phyloP scores from a whole-genome alignment of 306 rosid species.

The Prunus mira region DNA sequence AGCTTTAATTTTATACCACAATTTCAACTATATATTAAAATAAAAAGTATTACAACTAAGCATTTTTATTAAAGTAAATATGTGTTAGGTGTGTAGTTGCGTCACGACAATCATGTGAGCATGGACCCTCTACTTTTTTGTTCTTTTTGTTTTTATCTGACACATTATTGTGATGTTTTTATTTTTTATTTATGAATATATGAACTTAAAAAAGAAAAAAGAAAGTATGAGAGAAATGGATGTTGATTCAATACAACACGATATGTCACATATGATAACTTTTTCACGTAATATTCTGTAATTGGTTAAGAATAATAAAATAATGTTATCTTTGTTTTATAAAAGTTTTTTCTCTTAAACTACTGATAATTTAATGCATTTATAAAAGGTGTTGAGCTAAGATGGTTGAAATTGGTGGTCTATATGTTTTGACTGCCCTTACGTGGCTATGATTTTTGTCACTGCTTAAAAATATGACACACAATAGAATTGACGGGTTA shows the following conservation, averaged over 20 bases:
- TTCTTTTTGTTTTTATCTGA: not conserved
- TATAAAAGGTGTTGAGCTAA: too few species aligned
- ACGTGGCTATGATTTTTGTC: too few species aligned
- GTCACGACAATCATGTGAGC: not conserved
- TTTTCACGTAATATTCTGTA: accelerated
- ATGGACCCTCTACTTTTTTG: not conserved
- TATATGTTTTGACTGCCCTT: too few species aligned
- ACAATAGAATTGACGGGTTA: too few species aligned
- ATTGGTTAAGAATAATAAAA: accelerated
- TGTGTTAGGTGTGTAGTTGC: not conserved
- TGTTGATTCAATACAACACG: too few species aligned
- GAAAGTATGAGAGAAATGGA: too few species aligned
- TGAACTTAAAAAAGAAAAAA: too few species aligned
- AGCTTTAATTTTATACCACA: not conserved
- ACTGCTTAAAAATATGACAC: too few species aligned
- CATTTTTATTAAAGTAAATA: not conserved
- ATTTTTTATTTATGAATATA: not conserved
- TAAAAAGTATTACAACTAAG: not conserved
- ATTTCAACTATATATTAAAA: not conserved
- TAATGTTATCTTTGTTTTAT: accelerated
- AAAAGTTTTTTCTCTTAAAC: too few species aligned
- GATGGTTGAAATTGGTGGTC: too few species aligned
- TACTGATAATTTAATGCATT: too few species aligned
- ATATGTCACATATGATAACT: too few species aligned
- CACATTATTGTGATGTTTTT: not conserved